Conservation (phyloP, 2,329 filamentous ascomycete genomes). For the Gyromitra esculenta region DNA sequence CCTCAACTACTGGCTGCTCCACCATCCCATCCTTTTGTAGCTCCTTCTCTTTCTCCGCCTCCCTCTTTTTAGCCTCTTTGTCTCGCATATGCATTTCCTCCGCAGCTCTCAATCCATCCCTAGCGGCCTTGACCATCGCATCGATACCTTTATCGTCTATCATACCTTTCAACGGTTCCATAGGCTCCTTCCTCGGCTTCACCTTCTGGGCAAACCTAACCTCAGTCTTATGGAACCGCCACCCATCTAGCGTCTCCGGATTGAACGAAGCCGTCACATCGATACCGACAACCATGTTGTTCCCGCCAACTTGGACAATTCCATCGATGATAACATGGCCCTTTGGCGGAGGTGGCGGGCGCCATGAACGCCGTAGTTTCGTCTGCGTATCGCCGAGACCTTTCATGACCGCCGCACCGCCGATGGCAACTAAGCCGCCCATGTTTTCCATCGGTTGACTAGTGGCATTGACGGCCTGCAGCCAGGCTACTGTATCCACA, state of each 20-base stretch:
- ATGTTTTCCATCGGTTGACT: conserved; percentile 34
- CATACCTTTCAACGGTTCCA: not conserved
- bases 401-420: conserved; percentile 25
- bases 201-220: conserved; percentile 49
- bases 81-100: conserved; percentile 32
- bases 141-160: conserved; percentile 16
- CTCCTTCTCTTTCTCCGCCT: not conserved
- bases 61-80: conserved; percentile 29
- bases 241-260: conserved; percentile 44
- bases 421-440: conserved; percentile 31
- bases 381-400: conserved; percentile 20
- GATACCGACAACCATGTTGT: conserved; percentile 50
- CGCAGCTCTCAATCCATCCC: conserved; percentile 9
- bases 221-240: conserved; percentile 46
- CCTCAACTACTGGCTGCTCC: conserved; percentile 2
- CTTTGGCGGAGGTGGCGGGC: conserved; percentile 45
- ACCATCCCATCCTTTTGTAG: conserved; percentile 12
- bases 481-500: conserved; percentile 30
- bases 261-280: conserved; percentile 53
- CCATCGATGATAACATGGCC: conserved; percentile 53
- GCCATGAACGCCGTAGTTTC: conserved; percentile 38
- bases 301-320: conserved; percentile 50
- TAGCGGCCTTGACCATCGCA: conserved; percentile 8
- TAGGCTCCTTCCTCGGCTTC: conserved; percentile 2
- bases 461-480: conserved; percentile 18